Percentiles rank a stretch among this genome's conserved stretches.
Evolutionary conservation across 2,329 filamentous ascomycete genomes (phyloP).

Genomic region (Pseudocercospora fijiensis): DNA sequence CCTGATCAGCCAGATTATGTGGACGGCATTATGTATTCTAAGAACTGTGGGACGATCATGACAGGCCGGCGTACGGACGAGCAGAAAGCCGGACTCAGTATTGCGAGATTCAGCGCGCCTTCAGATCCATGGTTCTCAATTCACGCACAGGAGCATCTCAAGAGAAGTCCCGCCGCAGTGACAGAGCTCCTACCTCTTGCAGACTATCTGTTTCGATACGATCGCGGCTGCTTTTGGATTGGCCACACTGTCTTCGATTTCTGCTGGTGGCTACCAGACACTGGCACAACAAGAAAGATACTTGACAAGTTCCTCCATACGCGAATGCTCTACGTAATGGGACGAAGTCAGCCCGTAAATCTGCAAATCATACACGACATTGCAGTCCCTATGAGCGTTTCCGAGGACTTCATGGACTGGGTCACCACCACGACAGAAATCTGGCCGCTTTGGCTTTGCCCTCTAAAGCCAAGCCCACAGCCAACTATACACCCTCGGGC

Average conservation of each 20-base stretch:
- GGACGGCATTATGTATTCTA: constrained; percentile 54
- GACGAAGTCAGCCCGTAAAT: constrained; percentile 58
- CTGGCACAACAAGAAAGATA: constrained; percentile 54
- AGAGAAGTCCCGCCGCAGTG: not conserved
- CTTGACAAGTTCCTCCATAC: constrained; percentile 62
- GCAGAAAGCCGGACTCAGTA: not conserved
- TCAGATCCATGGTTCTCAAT: constrained; percentile 72
- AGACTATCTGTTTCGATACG: constrained; percentile 61
- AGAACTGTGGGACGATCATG: not conserved
- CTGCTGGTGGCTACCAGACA: constrained; percentile 54
- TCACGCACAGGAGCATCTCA: constrained; percentile 51
- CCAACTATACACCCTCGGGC: constrained; percentile 6
- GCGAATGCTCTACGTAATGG: constrained; percentile 59
- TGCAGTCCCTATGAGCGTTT: constrained; percentile 54
- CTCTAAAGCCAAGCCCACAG: constrained; percentile 35
- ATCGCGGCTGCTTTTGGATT: constrained; percentile 65
- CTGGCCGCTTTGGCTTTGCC: constrained; percentile 61
- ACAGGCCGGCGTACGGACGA: constrained; percentile 4
- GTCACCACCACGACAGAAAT: constrained; percentile 48
- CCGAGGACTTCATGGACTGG: constrained; percentile 54
- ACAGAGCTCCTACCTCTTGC: constrained; percentile 44
- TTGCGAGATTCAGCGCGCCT: constrained; percentile 54
- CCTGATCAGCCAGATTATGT: constrained; percentile 58
- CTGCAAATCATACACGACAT: constrained; percentile 63
- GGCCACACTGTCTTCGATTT: constrained; percentile 60